Evolutionary conservation across 495 filamentous ascomycete species (phyloP).

Genomic region (Bryoglossum gracile): DNA sequence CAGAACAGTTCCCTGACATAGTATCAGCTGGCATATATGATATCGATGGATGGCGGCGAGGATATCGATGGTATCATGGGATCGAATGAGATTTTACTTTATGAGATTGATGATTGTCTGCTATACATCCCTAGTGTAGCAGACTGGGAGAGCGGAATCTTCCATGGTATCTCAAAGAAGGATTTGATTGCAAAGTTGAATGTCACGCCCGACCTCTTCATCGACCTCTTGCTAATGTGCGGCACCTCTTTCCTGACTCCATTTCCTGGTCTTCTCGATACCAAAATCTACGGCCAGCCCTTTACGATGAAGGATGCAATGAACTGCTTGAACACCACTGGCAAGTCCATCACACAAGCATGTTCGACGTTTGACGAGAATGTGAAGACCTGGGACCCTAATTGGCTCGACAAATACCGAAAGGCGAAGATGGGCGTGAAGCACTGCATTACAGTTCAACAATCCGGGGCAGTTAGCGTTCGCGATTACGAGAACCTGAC

Average conservation of each 20-base stretch:
- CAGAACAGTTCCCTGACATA: not conserved
- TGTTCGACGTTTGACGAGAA: slow-evolving; percentile 68
- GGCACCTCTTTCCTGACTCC: slow-evolving; percentile 72
- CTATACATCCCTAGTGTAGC: slow-evolving; percentile 11
- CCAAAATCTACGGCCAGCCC: slow-evolving; percentile 38
- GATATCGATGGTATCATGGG: slow-evolving; percentile 75
- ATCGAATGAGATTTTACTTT: slow-evolving; percentile 80
- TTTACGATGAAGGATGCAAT: slow-evolving; percentile 59
- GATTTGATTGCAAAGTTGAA: slow-evolving; percentile 62
- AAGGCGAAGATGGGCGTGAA: slow-evolving; percentile 76
- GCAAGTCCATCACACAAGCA: slow-evolving; percentile 52
- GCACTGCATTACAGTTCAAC: slow-evolving; percentile 63
- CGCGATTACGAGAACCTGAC: slow-evolving; percentile 63
- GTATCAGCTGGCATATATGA: slow-evolving; percentile 76
- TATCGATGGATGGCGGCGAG: slow-evolving; percentile 56
- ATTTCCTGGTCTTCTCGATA: slow-evolving; percentile 62
- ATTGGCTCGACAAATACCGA: slow-evolving; percentile 78
- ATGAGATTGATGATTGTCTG: slow-evolving; percentile 44
- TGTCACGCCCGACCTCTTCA: slow-evolving; percentile 63
- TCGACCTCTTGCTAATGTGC: slow-evolving; percentile 75
- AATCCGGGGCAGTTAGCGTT: slow-evolving; percentile 65
- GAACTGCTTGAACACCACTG: slow-evolving; percentile 60
- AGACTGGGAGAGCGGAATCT: slow-evolving; percentile 57
- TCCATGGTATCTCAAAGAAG: slow-evolving; percentile 65
- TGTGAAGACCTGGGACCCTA: slow-evolving; percentile 55